Conservation (phyloP, 768 basidiomycete species). For the Phaeotremella fagi region DNA sequence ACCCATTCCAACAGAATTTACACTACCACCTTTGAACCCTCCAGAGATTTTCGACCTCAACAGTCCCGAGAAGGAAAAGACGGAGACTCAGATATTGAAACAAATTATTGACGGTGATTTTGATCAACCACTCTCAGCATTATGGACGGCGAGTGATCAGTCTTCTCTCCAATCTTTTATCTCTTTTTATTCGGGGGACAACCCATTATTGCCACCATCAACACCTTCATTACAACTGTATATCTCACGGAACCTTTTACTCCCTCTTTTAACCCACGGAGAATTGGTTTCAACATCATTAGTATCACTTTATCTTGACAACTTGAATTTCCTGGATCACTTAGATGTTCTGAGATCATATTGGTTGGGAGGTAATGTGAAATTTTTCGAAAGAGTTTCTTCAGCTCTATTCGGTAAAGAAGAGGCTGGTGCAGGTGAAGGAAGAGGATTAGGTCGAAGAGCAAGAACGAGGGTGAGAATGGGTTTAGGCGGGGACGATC, state of each 20-base stretch:
- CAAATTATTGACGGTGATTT: too few species aligned
- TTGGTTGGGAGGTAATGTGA: conserved; percentile 41
- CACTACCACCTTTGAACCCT: neutral
- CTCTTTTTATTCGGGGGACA: conserved; percentile 47
- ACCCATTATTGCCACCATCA: conserved; percentile 60
- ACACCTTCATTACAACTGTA: conserved; percentile 55
- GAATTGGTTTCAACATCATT: conserved; percentile 49
- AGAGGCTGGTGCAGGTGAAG: conserved; percentile 49
- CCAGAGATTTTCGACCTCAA: neutral
- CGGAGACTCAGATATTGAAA: too few species aligned
- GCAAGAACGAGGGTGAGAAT: conserved; percentile 40
- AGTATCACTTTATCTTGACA: conserved; percentile 69
- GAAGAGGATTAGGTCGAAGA: conserved; percentile 34
- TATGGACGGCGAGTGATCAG: conserved; percentile 28
- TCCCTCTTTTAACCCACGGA: conserved; percentile 58
- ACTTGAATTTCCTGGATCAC: conserved; percentile 66
- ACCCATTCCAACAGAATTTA: conserved; percentile 19
- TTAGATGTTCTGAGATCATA: conserved; percentile 48
- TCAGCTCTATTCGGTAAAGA: conserved; percentile 71
- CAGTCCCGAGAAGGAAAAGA: too few species aligned
- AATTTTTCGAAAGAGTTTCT: conserved; percentile 65
- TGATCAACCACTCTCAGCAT: too few species aligned
- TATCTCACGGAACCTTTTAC: conserved; percentile 64
- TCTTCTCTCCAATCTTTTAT: conserved; percentile 20
- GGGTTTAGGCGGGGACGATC: conserved; percentile 22